Evolutionary conservation across 371 early-diverging fungal genomes (phyloP), one percentile per base, ranked within the genome.

Genomic region (Mortierella polycephala): DNA sequence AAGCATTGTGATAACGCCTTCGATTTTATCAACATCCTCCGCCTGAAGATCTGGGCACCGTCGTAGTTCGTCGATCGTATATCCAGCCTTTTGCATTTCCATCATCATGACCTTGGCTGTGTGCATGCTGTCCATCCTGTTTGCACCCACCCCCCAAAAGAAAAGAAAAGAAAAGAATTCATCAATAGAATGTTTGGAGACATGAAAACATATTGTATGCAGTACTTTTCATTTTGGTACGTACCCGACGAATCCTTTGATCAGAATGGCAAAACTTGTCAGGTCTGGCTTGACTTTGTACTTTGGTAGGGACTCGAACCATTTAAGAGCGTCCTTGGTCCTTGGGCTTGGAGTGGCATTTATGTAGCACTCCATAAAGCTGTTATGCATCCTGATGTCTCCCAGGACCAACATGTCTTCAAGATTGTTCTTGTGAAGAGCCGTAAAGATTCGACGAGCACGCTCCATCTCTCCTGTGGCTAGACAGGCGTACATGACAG

Each of bases 311-410:
- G 83, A 64, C 62, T 89, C 87, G 66, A 92, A 93, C 96, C 96
- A 97, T 49, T 87, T 80, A 37, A 93, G 71, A 11, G 94, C 95
- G 56, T 89, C 84, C 20, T 83, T 82, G 30, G 85, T 84, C 64
- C 87, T 76, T 14, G 92, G 88, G 56, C 62, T 74, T 10, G 82
- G 83, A 30, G 58, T 55, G 7, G 83, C 81, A 20, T 84, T 86
- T 47, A 95, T 81, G 65, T 92, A 89, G 0, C 92, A 92, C 58
- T 93, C 91, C 41, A 96, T 76, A 51, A 97, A 94, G 37, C 91
- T 82, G 75, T 98, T 97, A 77, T 96, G 90, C 60, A 96, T 83
- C 46, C 88, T 85, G 13, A 89, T 86, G 67, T 95, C 92, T 11
- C 90, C 88, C 44, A 88, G 81, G 41, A 90, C 77, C 62, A 85